These are phyloP conservation scores for Naegleria fowleri DNA, from an alignment of 208 protist genomes.

Conservation along the genomic window DNA sequence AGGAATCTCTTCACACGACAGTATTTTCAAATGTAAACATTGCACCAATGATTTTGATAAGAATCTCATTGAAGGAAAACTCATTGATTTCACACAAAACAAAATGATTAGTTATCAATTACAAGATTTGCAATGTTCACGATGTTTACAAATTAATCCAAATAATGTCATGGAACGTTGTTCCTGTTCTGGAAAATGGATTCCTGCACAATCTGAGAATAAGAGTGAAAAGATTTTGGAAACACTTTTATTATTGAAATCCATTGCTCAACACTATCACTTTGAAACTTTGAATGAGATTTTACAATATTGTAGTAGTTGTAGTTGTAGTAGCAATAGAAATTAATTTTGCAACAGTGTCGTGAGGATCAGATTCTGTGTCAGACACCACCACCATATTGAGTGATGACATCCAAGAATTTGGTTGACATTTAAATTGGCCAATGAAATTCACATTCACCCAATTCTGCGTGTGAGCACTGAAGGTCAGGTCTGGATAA, in stretches of 20 bases:
- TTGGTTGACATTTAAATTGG: too few species aligned
- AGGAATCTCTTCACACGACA: conserved; percentile 36
- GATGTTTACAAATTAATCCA: conserved; percentile 46
- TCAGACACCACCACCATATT: too few species aligned
- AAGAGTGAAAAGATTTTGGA: neutral
- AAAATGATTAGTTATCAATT: conserved; percentile 45
- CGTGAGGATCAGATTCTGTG: too few species aligned
- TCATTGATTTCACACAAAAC: conserved; percentile 50
- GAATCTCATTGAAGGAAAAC: conserved; percentile 38
- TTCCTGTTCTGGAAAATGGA: conserved; percentile 17
- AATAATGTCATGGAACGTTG: conserved; percentile 36
- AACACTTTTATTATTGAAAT: neutral
- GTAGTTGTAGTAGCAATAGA: too few species aligned
- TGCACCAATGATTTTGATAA: conserved; percentile 44
- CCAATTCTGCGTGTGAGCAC: too few species aligned
- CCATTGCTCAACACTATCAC: neutral
- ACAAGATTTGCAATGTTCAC: conserved; percentile 51
- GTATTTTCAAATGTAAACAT: conserved; percentile 36
- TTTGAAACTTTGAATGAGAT: neutral
- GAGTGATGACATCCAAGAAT: too few species aligned
- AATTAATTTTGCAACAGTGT: too few species aligned
- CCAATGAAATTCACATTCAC: too few species aligned
- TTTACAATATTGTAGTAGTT: too few species aligned
- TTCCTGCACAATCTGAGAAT: neutral
- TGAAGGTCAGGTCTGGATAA: too few species aligned